Evolutionary conservation across 139 green algal species (phyloP), one percentile per base, ranked within the genome.

Genomic region (Tetraselmis striata): DNA sequence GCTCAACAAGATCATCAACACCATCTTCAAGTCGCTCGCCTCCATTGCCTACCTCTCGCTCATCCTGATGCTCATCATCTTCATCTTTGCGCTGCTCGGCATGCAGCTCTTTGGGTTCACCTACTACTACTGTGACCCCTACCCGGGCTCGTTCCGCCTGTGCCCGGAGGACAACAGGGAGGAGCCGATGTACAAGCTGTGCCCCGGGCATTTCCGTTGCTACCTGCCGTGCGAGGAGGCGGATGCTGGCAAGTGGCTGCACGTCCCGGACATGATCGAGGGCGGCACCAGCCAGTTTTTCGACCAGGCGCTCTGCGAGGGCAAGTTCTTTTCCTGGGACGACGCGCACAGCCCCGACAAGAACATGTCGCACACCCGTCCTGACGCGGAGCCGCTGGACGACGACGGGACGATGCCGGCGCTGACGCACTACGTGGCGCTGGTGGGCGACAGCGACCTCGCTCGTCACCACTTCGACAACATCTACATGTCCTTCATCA

Each of bases 391-490:
- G n/a, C n/a, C n/a, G n/a, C n/a, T 23, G 58, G 5, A 0, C 24
- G 23, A 0, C 31, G 58, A 29, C 5, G 45, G 18, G 18, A 74
- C n/a, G n/a, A n/a, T n/a, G n/a, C n/a, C n/a, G n/a, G n/a, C n/a
- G n/a, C n/a, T n/a, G n/a, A n/a, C 59, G 59, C 30, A 76, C 0
- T 82, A 75, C 45, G 32, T 84, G 2, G 77, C 32, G 81, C 79
- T 87, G 31, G 86, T 91, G n/a, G 90, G 90, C 29, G 79, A 86
- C 28, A 75, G 79, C 31, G 58, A 85, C 28, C 83, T 90, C 32
- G 74, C 85, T 2, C 77, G 87, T 22, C 83, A 88, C 28, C 86
- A 88, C 77, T 94, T 93, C 82, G 90, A 93, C 82, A 90, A 87
- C 83, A 84, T 94, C 30, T 89, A 85, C 78, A 92, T 80, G 87